phyloP scores from a whole-genome alignment of 2,329 filamentous ascomycete species.

The Myriosclerotinia scirpicola region DNA sequence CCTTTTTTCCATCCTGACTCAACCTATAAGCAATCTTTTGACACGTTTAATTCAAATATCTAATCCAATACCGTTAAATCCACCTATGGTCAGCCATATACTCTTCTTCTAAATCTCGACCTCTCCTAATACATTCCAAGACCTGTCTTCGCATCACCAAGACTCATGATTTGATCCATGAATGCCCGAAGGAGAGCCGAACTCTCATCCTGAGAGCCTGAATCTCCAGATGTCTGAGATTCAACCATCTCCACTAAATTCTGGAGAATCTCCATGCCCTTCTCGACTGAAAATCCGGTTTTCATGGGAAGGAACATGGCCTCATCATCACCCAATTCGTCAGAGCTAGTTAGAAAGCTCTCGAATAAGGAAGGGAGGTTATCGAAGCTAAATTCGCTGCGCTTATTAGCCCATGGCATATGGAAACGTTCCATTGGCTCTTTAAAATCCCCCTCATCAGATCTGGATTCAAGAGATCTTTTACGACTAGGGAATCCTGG shows the following conservation, averaged over 20 bases:
- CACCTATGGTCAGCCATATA: neutral
- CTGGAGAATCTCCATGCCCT: neutral
- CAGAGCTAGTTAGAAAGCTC: neutral
- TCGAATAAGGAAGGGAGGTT: neutral
- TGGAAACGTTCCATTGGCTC: neutral
- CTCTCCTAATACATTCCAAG: neutral
- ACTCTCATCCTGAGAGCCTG: neutral
- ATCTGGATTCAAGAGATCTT: neutral
- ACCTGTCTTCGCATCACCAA: neutral
- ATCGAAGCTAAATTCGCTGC: neutral
- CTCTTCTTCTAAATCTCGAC: neutral
- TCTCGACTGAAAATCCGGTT: too few relatives aligned
- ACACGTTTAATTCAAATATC: neutral
- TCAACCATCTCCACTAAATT: neutral
- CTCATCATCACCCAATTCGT: neutral
- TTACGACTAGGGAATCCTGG: neutral
- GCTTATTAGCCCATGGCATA: neutral
- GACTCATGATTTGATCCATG: neutral
- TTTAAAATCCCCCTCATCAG: neutral
- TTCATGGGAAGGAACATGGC: neutral
- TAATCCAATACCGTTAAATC: neutral
- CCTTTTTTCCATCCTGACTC: too few relatives aligned
- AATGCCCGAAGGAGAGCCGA: neutral
- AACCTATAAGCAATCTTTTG: neutral
- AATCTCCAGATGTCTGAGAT: neutral